A percentile compares a stretch with the other conserved stretches of the same genome.
Conservation (phyloP, 805 yeast genomes). For the Tetrapisispora phaffii region DNA sequence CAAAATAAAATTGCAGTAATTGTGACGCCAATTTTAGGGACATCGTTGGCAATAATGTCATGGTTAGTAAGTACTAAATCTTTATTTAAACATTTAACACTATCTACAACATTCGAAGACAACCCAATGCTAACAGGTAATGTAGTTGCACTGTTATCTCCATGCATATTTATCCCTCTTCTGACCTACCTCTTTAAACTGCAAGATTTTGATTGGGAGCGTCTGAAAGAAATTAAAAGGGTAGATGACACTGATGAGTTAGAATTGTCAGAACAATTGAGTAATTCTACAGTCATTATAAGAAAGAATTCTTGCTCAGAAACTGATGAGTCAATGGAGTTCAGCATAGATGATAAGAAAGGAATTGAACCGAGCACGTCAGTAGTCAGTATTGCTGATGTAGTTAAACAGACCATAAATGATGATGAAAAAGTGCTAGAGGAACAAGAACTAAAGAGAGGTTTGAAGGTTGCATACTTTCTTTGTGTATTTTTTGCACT, state of each 20-base stretch:
- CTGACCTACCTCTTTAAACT: conserved; percentile 56
- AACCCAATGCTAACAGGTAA: conserved; percentile 87
- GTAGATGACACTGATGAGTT: conserved; percentile 68
- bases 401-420: conserved; percentile 15
- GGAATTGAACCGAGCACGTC: conserved; percentile 16
- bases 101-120: conserved; percentile 62
- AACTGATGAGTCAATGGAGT: background rate
- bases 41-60: conserved; percentile 59
- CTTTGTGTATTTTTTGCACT: conserved; percentile 54
- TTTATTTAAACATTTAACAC: conserved; percentile 35
- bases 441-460: conserved; percentile 39
- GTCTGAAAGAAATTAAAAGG: conserved; percentile 48
- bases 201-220: conserved; percentile 65
- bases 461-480: conserved; percentile 51
- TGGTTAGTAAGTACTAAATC: conserved; percentile 49
- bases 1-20: conserved; percentile 65
- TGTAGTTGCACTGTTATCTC: conserved; percentile 70
- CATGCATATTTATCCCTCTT: conserved; percentile 54
- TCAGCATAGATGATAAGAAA: background rate
- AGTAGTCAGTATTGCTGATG: conserved; percentile 26
- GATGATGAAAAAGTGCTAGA: conserved; percentile 39
- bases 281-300: conserved; percentile 2
- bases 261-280: conserved; percentile 17
- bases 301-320: background rate
- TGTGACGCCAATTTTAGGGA: conserved; percentile 69